A percentile compares a stretch with the other conserved stretches of the same genome.
Conservation (phyloP, 2,329 filamentous ascomycete species). For the Uncinocarpus reesii region DNA sequence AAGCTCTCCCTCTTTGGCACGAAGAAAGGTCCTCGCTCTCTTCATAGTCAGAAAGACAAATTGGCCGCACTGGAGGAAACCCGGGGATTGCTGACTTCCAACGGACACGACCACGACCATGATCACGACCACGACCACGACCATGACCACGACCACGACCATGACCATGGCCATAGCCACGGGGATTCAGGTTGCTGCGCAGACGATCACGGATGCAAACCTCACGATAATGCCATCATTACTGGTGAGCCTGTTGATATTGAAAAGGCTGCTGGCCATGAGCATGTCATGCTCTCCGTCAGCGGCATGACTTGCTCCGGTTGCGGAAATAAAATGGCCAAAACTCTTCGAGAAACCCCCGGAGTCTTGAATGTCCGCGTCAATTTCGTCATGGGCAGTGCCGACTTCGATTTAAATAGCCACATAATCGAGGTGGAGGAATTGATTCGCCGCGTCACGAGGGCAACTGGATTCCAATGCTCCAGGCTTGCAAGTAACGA, state of each 20-base stretch:
- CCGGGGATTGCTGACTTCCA: constrained; percentile 5
- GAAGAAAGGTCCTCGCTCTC: constrained; percentile 1
- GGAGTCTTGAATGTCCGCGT: constrained; percentile 18
- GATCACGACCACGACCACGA: not conserved
- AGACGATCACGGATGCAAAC: not conserved
- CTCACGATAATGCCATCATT: not conserved
- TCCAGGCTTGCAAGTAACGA: constrained; percentile 13
- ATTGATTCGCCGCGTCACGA: constrained; percentile 16
- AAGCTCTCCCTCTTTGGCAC: constrained; percentile 7
- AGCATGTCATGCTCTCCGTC: constrained; percentile 14
- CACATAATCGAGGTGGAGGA: constrained; percentile 23
- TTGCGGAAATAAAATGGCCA: constrained; percentile 19
- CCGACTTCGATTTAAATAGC: constrained; percentile 33
- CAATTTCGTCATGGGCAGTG: constrained; percentile 18
- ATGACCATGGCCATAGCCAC: constrained; percentile 8
- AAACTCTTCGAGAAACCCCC: constrained; percentile 14
- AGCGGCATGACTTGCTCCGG: constrained; percentile 28
- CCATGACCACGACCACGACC: constrained; percentile 6
- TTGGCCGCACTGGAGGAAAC: constrained; percentile 4
- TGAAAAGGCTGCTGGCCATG: constrained; percentile 12
- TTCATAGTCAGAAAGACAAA: constrained; percentile 1
- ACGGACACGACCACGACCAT: not conserved
- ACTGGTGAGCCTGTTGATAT: constrained; percentile 4
- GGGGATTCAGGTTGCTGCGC: constrained; percentile 7
- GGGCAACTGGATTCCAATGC: constrained; percentile 18